These are phyloP conservation scores for Escovopsis weberi DNA, from an alignment of 2,329 filamentous ascomycete species.

Conservation along the genomic window DNA sequence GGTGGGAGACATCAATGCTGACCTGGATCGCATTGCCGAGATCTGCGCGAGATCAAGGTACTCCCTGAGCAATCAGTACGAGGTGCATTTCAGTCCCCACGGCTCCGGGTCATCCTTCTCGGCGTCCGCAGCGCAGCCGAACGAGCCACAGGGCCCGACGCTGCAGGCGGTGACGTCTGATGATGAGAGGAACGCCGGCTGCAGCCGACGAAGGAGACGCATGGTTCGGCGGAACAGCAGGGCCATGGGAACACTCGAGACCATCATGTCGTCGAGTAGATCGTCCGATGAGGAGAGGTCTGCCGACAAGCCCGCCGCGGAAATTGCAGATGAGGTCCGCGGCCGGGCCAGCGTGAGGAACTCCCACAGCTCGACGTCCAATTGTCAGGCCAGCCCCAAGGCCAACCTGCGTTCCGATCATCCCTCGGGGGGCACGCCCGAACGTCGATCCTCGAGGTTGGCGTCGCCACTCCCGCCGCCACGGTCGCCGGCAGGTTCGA, in stretches of 20 bases:
- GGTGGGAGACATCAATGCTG: slow-evolving; percentile 37
- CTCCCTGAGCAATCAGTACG: slow-evolving; percentile 52
- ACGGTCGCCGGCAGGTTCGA: slow-evolving; percentile 7
- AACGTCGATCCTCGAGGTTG: slow-evolving; percentile 12
- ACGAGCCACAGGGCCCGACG: slow-evolving; percentile 31
- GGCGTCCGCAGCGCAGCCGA: slow-evolving; percentile 14
- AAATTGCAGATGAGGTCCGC: slow-evolving; percentile 39
- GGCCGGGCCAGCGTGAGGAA: slow-evolving; percentile 30
- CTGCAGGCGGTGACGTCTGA: slow-evolving; percentile 43
- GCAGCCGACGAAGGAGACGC: slow-evolving; percentile 24
- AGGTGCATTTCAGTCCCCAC: slow-evolving; percentile 49
- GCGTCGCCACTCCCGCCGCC: not conserved
- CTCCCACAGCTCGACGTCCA: slow-evolving; percentile 18
- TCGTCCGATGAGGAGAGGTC: slow-evolving; percentile 48
- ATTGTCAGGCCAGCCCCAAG: slow-evolving; percentile 5
- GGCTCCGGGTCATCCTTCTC: slow-evolving; percentile 39
- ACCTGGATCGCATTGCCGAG: slow-evolving; percentile 50
- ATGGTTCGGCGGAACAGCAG: slow-evolving; percentile 31
- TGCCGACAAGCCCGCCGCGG: slow-evolving; percentile 41
- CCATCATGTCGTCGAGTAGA: slow-evolving; percentile 51
- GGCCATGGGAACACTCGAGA: slow-evolving; percentile 49
- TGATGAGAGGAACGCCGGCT: slow-evolving; percentile 31
- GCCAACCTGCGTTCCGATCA: too few relatives aligned
- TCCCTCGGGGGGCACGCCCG: slow-evolving; percentile 15
- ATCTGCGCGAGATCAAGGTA: slow-evolving; percentile 52